Evolutionary conservation across 495 filamentous ascomycete species (phyloP), one percentile per base, ranked within the genome.

Genomic region (Tuber aestivum): DNA sequence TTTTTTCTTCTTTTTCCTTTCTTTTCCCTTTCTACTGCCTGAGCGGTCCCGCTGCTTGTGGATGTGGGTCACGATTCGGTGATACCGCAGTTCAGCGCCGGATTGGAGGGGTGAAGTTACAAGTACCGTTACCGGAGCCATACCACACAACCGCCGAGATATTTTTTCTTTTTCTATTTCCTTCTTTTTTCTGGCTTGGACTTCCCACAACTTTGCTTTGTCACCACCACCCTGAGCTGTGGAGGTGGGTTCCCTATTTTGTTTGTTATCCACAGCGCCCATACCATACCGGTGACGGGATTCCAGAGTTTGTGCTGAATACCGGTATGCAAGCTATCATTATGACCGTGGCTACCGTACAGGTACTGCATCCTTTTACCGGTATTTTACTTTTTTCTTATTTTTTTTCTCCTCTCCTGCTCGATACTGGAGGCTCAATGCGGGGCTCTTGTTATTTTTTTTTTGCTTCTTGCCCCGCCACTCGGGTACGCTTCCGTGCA

Each of bases 241-340:
- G 50, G 50, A 61, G 50, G n/a, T 61, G 50, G 50, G 16, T 61
- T 27, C 20, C 20, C 7, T 23, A 0, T 48, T 23, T 48, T 21
- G 21, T 23, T 2, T 27, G n/a, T 14, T 32, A 14, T 27, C 50
- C 32, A 27, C 45, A n/a, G n/a, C n/a, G n/a, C n/a, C n/a, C n/a
- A n/a, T n/a, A n/a, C 45, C 42, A 20, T 27, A 32, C 50, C n/a
- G 50, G 50, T 16, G 32, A 61, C 50, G 50, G 50, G 50, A 61
- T 61, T 61, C 50, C 32, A 16, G 50, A 61, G 50, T 61, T 61
- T 61, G 50, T 61, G n/a, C 50, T 32, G 50, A 61, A 61, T 61
- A n/a, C n/a, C n/a, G n/a, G n/a, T n/a, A 61, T 61, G 50, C 50
- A n/a, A 61, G 16, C 50, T 61, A 2, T 44, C 38, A 40, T 40